A percentile compares a stretch with the other conserved stretches of the same genome.
These are phyloP conservation scores for Naganishia antarctica DNA, from an alignment of 768 basidiomycete genomes.

Conservation along the genomic window DNA sequence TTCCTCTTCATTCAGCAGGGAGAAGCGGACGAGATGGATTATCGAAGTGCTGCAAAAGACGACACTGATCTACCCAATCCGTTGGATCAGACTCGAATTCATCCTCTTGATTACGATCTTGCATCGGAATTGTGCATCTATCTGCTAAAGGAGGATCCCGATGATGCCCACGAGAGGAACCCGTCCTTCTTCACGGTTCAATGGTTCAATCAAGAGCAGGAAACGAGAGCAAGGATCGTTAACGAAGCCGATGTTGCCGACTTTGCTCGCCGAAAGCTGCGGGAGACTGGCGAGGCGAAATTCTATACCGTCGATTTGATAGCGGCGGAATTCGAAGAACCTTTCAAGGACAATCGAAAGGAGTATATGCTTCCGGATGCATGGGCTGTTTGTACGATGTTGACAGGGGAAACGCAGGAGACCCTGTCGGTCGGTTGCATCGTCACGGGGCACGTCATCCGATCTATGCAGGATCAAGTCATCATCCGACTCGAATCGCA, in stretches of 20 bases:
- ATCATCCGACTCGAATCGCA: slow-evolving; percentile 84
- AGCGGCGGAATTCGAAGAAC: slow-evolving; percentile 72
- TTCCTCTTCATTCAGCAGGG: slow-evolving; percentile 83
- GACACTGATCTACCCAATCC: slow-evolving; percentile 75
- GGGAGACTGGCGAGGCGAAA: slow-evolving; percentile 72
- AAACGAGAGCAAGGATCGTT: slow-evolving; percentile 55
- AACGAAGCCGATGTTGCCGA: slow-evolving; percentile 90
- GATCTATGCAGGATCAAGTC: slow-evolving; percentile 57
- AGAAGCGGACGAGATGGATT: slow-evolving; percentile 55
- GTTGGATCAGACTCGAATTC: slow-evolving; percentile 89
- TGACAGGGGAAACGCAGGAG: slow-evolving; percentile 79
- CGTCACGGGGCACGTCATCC: slow-evolving; percentile 56
- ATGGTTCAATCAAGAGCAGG: slow-evolving; percentile 39
- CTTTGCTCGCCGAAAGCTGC: slow-evolving; percentile 76
- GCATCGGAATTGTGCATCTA: slow-evolving; percentile 98
- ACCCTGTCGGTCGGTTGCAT: slow-evolving; percentile 75
- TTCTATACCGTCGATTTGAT: slow-evolving; percentile 85
- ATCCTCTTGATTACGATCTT: slow-evolving; percentile 94
- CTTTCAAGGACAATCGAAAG: slow-evolving; percentile 70
- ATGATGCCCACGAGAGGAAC: slow-evolving; percentile 86
- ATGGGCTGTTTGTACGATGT: slow-evolving; percentile 88
- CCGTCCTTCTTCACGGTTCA: slow-evolving; percentile 58
- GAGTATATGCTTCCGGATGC: slow-evolving; percentile 62
- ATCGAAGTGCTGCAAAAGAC: slow-evolving; percentile 55
- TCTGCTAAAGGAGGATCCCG: slow-evolving; percentile 93